These are phyloP conservation scores for Sporisorium exsertum DNA, from an alignment of 1,284 basidiomycete species.

Conservation along the genomic window DNA sequence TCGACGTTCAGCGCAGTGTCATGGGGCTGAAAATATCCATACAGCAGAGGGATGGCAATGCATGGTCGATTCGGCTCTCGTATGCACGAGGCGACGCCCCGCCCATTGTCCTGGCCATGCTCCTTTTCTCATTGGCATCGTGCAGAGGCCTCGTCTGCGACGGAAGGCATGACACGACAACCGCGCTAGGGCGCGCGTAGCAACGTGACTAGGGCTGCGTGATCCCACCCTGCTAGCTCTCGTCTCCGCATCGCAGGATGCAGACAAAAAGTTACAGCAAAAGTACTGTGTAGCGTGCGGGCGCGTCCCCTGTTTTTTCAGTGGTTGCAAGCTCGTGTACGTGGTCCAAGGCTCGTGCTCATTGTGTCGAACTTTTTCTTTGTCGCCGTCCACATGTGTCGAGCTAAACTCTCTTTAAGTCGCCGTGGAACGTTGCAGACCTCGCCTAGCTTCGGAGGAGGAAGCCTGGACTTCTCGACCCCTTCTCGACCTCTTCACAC, in stretches of 20 bases:
- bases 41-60: not conserved
- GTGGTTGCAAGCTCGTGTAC: not conserved
- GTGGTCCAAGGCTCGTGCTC: no score
- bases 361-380: not conserved
- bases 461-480: no score
- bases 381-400: not conserved
- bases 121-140: no score
- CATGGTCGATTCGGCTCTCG: not conserved
- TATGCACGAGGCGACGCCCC: not conserved
- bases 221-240: not conserved
- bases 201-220: no score
- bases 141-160: no score
- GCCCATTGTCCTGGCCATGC: no score
- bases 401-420: not conserved
- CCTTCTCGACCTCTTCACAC: not conserved
- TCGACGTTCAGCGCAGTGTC: not conserved
- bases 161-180: no score
- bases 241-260: not conserved
- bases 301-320: not conserved
- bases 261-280: no score
- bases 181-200: no score
- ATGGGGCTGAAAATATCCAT: no score
- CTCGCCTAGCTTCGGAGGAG: no score
- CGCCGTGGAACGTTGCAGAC: not conserved
- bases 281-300: no score